Evolutionary conservation across 2,329 filamentous ascomycete genomes (phyloP).

Genomic region (Exserohilum turcica): DNA sequence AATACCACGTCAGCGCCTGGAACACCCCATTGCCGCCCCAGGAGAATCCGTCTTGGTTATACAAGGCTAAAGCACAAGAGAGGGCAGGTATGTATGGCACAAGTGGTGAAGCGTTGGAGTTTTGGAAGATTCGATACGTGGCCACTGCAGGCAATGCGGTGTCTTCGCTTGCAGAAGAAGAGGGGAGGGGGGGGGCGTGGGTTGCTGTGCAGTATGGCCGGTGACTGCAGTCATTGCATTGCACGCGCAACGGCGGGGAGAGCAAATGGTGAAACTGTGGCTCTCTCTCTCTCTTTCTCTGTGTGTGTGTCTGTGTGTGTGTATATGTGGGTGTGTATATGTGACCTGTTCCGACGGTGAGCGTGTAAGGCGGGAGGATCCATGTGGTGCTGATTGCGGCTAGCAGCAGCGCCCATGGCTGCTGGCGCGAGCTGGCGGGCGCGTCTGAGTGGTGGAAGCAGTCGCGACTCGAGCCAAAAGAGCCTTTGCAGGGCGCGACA

Average conservation of each 20-base stretch:
- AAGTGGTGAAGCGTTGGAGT: neutral
- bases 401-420: conserved; percentile 19
- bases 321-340: too few relatives aligned
- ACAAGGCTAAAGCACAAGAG: too few relatives aligned
- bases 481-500: conserved; percentile 20
- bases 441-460: conserved; percentile 20
- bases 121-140: conserved; percentile 1
- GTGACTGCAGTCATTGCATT: too few relatives aligned
- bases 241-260: too few relatives aligned
- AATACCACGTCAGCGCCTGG: conserved; percentile 31
- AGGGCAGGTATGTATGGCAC: neutral
- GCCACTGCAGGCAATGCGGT: conserved; percentile 7
- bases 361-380: conserved; percentile 21
- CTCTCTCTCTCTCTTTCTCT: too few relatives aligned
- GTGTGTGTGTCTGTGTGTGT: too few relatives aligned
- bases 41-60: too few relatives aligned
- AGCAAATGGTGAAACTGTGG: too few relatives aligned
- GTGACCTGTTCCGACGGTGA: conserved; percentile 32
- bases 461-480: conserved; percentile 10
- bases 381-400: conserved; percentile 17
- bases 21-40: too few relatives aligned
- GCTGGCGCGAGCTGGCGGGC: conserved; percentile 14
- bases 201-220: too few relatives aligned
- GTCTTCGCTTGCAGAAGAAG: conserved; percentile 9
- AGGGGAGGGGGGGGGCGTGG: too few relatives aligned